Evolutionary conservation across 441 rosid genomes (phyloP).

Genomic region (Syzygium syzygioides): DNA sequence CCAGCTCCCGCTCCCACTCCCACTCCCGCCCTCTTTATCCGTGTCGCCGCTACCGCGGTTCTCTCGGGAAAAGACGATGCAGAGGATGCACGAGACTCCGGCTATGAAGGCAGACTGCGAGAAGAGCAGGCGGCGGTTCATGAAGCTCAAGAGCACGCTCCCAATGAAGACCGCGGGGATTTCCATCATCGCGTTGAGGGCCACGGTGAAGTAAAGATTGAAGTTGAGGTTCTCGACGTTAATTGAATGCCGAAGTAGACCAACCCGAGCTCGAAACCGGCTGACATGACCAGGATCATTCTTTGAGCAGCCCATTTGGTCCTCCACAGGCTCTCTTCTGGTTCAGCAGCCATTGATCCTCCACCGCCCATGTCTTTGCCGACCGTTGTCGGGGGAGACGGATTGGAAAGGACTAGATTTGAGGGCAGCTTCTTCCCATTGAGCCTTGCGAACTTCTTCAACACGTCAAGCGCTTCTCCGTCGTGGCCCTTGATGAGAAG

Average conservation of each 20-base stretch:
- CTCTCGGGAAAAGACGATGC: constrained; percentile 34
- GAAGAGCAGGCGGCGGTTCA: constrained; percentile 41
- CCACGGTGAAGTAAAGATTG: constrained; percentile 46
- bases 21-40: not conserved
- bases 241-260: constrained; percentile 69
- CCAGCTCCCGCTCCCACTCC: constrained; percentile 38
- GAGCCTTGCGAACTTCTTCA: constrained; percentile 33
- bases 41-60: not conserved
- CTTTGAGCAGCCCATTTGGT: constrained; percentile 59
- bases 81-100: constrained; percentile 38
- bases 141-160: constrained; percentile 28
- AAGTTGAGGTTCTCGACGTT: constrained; percentile 51
- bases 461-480: constrained; percentile 40
- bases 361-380: not conserved
- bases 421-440: constrained; percentile 43
- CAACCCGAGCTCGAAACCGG: constrained; percentile 62
- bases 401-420: constrained; percentile 28
- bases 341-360: not conserved
- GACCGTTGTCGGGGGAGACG: constrained; percentile 3
- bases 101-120: constrained; percentile 36
- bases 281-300: constrained; percentile 37
- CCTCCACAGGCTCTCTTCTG: constrained; percentile 41
- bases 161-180: constrained; percentile 60
- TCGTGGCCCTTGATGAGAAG: constrained; percentile 37
- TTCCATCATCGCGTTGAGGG: constrained; percentile 61